Evolutionary conservation across 2,329 filamentous ascomycete genomes (phyloP).

Genomic region (Trichophyton benhamiae): DNA sequence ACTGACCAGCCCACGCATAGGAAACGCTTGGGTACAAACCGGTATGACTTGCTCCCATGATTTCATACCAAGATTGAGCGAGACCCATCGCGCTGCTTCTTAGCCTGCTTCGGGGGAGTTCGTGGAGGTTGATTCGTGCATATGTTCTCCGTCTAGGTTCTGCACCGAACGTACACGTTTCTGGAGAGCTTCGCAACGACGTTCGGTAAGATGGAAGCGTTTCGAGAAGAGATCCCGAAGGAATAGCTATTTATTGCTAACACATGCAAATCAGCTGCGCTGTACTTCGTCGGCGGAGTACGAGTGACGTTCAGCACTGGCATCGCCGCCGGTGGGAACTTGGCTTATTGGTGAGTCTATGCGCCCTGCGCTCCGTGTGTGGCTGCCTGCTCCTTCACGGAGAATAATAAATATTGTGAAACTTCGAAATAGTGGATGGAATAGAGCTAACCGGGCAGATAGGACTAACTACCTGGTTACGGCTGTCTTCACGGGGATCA

Average conservation of each 20-base stretch:
- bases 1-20: constrained; percentile 20
- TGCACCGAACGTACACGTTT: constrained; percentile 45
- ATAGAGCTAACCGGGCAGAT: background rate
- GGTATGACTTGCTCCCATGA: constrained; percentile 25
- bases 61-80: too few species aligned
- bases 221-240: too few species aligned
- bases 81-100: background rate
- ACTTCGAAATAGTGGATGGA: background rate
- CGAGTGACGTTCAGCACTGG: constrained; percentile 51
- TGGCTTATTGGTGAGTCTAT: constrained; percentile 44
- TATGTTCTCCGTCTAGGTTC: constrained; percentile 29
- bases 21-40: constrained; percentile 45
- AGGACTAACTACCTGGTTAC: constrained; percentile 51
- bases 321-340: constrained; percentile 48
- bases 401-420: background rate
- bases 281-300: constrained; percentile 50
- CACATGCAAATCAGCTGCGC: constrained; percentile 34
- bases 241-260: background rate
- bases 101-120: background rate
- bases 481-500: constrained; percentile 49
- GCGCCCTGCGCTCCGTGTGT: background rate
- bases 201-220: constrained; percentile 35
- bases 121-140: background rate
- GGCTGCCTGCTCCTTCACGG: background rate
- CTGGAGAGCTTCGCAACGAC: constrained; percentile 50